Evolutionary conservation across 768 basidiomycete genomes (phyloP).

Genomic region (Lentinus brumalis): DNA sequence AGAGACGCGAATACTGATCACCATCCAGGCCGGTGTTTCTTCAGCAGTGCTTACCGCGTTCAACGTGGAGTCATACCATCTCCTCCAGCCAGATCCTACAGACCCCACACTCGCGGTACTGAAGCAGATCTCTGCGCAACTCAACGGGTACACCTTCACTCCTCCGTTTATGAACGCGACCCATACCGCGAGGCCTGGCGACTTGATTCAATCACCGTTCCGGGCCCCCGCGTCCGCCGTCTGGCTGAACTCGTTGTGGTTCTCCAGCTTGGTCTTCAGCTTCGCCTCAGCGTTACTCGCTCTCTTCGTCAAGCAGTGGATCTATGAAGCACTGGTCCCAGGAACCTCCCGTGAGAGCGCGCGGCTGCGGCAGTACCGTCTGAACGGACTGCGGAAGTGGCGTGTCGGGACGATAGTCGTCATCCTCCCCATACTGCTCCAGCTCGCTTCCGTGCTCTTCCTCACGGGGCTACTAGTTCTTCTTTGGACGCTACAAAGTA

Average conservation of each 20-base stretch:
- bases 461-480: conserved; percentile 22
- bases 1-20: neutral
- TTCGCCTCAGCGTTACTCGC: conserved; percentile 28
- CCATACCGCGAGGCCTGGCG: neutral
- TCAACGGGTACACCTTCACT: conserved; percentile 5
- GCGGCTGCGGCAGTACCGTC: conserved; percentile 26
- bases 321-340: conserved; percentile 22
- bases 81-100: conserved; percentile 13
- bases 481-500: conserved; percentile 19
- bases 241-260: conserved; percentile 27
- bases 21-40: conserved; percentile 24
- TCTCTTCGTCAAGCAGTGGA: conserved; percentile 32
- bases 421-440: conserved; percentile 22
- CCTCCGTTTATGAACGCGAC: conserved; percentile 5
- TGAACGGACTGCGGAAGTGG: conserved; percentile 24
- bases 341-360: conserved; percentile 23
- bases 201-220: neutral
- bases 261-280: conserved; percentile 26
- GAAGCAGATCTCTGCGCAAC: conserved; percentile 13
- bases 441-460: conserved; percentile 19
- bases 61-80: conserved; percentile 19
- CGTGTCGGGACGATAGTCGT: conserved; percentile 24
- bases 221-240: conserved; percentile 7
- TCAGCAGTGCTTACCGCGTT: conserved; percentile 29
- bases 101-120: conserved; percentile 3